Percentiles rank a stretch among this genome's conserved stretches.
Evolutionary conservation across 306 rosid genomes (phyloP).

Genomic region (Delonix regia): DNA sequence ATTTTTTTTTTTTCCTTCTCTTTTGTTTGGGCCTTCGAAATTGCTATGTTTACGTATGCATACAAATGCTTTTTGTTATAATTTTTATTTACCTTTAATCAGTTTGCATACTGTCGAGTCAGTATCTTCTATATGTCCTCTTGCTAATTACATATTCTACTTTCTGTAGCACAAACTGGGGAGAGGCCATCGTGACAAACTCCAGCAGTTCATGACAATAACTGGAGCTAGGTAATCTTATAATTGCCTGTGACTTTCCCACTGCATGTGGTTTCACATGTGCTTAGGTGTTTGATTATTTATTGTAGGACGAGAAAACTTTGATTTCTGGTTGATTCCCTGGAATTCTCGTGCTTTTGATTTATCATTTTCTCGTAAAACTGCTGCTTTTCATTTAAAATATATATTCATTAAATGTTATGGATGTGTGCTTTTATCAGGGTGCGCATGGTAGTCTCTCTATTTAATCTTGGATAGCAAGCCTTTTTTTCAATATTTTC

Average conservation of each 20-base stretch:
- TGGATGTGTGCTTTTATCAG: background rate
- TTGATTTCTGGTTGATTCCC: background rate
- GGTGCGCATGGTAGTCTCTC: background rate
- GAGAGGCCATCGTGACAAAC: conserved; percentile 89
- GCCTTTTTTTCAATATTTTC: background rate
- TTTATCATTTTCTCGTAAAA: background rate
- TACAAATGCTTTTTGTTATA: too few relatives aligned
- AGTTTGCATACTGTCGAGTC: background rate
- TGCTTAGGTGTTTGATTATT: background rate
- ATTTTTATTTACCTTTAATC: background rate
- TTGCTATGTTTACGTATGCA: too few relatives aligned
- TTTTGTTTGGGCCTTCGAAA: background rate
- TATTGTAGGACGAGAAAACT: background rate
- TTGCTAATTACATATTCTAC: conserved; percentile 14
- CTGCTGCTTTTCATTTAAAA: background rate
- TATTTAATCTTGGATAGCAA: conserved; percentile 4
- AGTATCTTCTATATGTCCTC: background rate
- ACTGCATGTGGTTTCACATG: background rate
- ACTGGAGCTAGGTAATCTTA: conserved; percentile 83
- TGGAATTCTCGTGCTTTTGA: conserved; percentile 9
- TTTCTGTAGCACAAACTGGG: conserved; percentile 79
- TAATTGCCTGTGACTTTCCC: conserved; percentile 8
- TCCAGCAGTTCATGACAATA: conserved; percentile 86
- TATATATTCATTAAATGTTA: background rate
- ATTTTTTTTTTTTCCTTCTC: background rate